Conservation (phyloP, 1,284 basidiomycete species). For the Pterula multifida region DNA sequence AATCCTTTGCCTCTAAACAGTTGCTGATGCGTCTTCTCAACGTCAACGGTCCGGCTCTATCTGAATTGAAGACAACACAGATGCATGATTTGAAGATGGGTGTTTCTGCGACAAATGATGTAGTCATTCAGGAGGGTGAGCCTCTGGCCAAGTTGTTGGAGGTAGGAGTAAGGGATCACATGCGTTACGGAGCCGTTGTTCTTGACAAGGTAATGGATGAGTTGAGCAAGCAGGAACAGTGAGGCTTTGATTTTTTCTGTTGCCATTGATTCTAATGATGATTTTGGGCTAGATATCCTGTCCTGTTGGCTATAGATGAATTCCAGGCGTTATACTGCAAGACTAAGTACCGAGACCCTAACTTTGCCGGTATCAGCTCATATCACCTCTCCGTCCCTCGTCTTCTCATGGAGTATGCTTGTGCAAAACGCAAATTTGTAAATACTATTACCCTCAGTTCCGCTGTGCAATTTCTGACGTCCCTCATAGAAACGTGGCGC, state of each 20-base stretch:
- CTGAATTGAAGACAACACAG: constrained; percentile 25
- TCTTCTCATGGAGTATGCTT: constrained; percentile 65
- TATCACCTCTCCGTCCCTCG: constrained; percentile 80
- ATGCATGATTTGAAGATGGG: constrained; percentile 31
- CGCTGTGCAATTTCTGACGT: constrained; percentile 1
- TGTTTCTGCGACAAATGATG: constrained; percentile 14
- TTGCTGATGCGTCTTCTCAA: constrained; percentile 45
- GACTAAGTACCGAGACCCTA: constrained; percentile 69
- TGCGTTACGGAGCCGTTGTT: constrained; percentile 43
- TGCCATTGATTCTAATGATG: constrained; percentile 4
- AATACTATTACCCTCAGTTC: constrained; percentile 9
- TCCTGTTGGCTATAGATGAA: constrained; percentile 82
- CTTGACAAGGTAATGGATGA: constrained; percentile 55
- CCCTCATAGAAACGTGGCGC: constrained; percentile 37
- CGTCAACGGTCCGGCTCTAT: constrained; percentile 37
- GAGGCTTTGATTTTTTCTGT: constrained; percentile 10
- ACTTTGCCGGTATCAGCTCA: constrained; percentile 59
- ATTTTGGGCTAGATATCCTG: constrained; percentile 31
- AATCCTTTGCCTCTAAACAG: constrained; percentile 54
- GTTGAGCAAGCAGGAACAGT: constrained; percentile 60
- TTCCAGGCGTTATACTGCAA: constrained; percentile 72
- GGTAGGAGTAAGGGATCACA: constrained; percentile 41
- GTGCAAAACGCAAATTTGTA: constrained; percentile 59
- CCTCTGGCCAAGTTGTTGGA: constrained; percentile 47
- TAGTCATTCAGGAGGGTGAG: constrained; percentile 35